Conservation (phyloP, 306 rosid genomes). For the Vigna mungo region DNA sequence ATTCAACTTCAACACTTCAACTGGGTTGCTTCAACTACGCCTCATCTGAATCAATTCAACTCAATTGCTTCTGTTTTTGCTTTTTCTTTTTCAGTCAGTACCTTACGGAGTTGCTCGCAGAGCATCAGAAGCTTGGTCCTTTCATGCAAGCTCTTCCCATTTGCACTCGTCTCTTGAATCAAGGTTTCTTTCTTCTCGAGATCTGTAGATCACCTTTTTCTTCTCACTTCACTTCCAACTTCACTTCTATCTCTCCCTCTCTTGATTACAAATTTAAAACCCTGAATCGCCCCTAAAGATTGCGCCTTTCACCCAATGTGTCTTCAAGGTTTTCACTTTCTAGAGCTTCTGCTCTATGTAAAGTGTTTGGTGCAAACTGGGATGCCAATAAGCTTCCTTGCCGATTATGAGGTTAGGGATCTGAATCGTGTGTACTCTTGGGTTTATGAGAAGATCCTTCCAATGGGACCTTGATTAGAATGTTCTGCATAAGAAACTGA, state of each 20-base stretch:
- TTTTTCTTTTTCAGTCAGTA: constrained; percentile 64
- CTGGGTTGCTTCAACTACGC: neutral
- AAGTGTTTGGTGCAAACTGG: neutral
- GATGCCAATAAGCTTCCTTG: neutral
- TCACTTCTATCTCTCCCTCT: neutral
- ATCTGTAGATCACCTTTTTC: neutral
- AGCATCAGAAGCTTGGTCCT: constrained; percentile 95
- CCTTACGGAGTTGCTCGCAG: constrained; percentile 85
- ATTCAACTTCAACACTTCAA: neutral
- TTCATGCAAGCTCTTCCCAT: constrained; percentile 89
- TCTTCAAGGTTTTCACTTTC: neutral
- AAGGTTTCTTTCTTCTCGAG: constrained; percentile 54
- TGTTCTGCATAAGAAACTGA: neutral
- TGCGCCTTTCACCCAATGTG: constrained; percentile 19
- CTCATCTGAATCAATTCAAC: neutral
- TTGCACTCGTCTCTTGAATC: constrained; percentile 90
- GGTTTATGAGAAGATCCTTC: constrained; percentile 2
- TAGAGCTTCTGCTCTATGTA: neutral
- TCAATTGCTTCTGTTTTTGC: neutral
- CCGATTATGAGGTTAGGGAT: neutral
- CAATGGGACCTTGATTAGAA: neutral
- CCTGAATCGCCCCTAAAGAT: neutral
- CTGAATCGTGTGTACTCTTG: constrained; percentile 4
- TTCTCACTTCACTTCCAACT: neutral
- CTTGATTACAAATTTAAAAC: neutral